phyloP scores from a whole-genome alignment of 768 basidiomycete genomes.

The Kwoniella pini region DNA sequence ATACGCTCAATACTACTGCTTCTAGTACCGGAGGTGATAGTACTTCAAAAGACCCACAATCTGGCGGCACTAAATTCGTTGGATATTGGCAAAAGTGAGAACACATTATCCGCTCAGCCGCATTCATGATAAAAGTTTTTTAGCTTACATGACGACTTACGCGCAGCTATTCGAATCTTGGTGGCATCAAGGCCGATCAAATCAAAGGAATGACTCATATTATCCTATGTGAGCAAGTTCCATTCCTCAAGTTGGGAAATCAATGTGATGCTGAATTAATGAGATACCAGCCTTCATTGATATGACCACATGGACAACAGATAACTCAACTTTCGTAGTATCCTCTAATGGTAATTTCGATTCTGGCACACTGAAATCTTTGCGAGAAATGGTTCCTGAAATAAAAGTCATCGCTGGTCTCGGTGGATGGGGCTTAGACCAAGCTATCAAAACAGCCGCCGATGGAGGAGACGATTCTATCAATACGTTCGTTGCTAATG shows the following conservation, averaged over 20 bases:
- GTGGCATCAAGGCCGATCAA: conserved; percentile 11
- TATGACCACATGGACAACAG: neutral
- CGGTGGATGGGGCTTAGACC: conserved; percentile 33
- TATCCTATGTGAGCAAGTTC: conserved; percentile 24
- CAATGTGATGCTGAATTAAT: too few species aligned
- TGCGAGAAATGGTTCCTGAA: conserved; percentile 5
- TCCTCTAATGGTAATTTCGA: conserved; percentile 23
- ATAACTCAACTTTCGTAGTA: neutral
- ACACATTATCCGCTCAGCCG: too few species aligned
- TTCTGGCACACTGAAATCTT: neutral
- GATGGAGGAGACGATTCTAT: neutral
- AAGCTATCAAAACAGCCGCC: conserved; percentile 9
- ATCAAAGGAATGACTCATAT: conserved; percentile 33
- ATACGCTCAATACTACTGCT: too few species aligned
- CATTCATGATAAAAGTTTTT: too few species aligned
- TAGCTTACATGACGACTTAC: too few species aligned
- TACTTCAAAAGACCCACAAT: neutral
- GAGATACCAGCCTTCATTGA: conserved; percentile 20
- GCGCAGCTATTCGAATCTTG: conserved; percentile 15
- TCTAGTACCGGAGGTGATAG: neutral
- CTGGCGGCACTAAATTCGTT: conserved; percentile 13
- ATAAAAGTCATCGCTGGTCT: conserved; percentile 37
- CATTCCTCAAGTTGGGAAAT: too few species aligned
- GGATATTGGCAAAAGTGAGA: conserved; percentile 36
- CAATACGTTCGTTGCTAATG: conserved; percentile 12